A percentile compares a stretch with the other conserved stretches of the same genome.
phyloP scores from a whole-genome alignment of 2,329 filamentous ascomycete species.

The Paracorniculantispora psalliotae region DNA sequence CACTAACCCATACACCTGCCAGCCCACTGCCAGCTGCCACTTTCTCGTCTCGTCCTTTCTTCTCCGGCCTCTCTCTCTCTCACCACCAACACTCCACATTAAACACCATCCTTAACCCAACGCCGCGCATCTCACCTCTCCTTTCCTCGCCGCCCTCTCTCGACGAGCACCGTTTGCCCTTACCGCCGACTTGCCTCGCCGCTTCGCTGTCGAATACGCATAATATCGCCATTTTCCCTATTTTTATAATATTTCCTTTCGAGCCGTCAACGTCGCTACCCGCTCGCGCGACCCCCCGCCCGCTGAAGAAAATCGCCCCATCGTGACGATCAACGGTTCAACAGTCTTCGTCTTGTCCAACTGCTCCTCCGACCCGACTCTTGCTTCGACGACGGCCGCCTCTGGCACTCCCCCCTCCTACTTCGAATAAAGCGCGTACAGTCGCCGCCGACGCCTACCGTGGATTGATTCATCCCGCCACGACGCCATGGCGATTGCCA shows the following conservation, averaged over 20 bases:
- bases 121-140: constrained; percentile 4
- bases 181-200: neutral
- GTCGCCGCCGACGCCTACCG: constrained; percentile 19
- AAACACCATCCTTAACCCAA: constrained; percentile 10
- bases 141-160: neutral
- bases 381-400: constrained; percentile 10
- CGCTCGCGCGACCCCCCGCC: constrained; percentile 2
- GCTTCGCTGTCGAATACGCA: neutral
- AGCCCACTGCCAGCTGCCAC: neutral
- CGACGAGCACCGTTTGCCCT: neutral
- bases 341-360: neutral
- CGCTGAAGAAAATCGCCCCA: constrained; percentile 6
- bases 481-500: constrained; percentile 59
- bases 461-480: constrained; percentile 46
- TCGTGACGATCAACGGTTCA: constrained; percentile 7
- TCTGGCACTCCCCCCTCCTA: neutral
- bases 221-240: neutral
- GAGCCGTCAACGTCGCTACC: neutral
- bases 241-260: neutral
- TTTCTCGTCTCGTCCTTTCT: neutral
- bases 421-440: constrained; percentile 1
- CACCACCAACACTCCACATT: constrained; percentile 14
- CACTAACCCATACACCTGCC: no score
- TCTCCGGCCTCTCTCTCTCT: constrained; percentile 1
- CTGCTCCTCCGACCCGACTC: neutral